Percentiles rank a stretch among this genome's conserved stretches.
These are phyloP conservation scores for Bipolaris gigantea DNA, from an alignment of 2,329 filamentous ascomycete species.

Conservation along the genomic window DNA sequence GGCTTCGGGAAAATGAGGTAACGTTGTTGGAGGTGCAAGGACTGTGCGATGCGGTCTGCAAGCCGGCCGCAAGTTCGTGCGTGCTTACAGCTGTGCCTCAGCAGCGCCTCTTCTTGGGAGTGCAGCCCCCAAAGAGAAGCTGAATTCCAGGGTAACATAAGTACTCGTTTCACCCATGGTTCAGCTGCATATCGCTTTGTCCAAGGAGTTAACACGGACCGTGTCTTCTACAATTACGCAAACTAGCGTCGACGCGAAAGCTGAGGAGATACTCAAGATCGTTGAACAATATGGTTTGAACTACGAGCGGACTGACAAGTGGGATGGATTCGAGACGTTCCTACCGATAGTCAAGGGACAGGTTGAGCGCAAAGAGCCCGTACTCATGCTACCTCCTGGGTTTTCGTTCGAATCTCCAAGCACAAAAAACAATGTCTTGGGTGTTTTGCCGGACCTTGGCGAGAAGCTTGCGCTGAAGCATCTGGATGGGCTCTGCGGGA, in stretches of 20 bases:
- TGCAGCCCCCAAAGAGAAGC: background rate
- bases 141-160: background rate
- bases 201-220: background rate
- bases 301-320: slow-evolving; percentile 27
- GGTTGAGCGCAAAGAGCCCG: slow-evolving; percentile 22
- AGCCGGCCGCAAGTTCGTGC: background rate
- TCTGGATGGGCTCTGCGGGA: slow-evolving; percentile 47
- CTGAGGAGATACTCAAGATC: slow-evolving; percentile 20
- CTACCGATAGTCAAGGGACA: slow-evolving; percentile 22
- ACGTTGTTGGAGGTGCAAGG: too few relatives aligned
- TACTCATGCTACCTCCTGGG: slow-evolving; percentile 52
- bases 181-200: background rate
- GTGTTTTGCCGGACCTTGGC: slow-evolving; percentile 48
- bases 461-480: slow-evolving; percentile 50
- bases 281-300: slow-evolving; percentile 30
- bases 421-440: slow-evolving; percentile 57
- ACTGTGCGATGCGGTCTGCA: background rate
- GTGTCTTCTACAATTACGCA: background rate
- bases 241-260: slow-evolving; percentile 9
- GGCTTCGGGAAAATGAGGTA: background rate
- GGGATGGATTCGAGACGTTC: slow-evolving; percentile 31
- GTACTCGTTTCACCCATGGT: background rate
- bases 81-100: slow-evolving; percentile 10
- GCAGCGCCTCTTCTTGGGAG: slow-evolving; percentile 1
- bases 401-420: slow-evolving; percentile 67